phyloP scores from a whole-genome alignment of 1,139 yeast species.

The Nakaseomyces kungkrabaensis region DNA sequence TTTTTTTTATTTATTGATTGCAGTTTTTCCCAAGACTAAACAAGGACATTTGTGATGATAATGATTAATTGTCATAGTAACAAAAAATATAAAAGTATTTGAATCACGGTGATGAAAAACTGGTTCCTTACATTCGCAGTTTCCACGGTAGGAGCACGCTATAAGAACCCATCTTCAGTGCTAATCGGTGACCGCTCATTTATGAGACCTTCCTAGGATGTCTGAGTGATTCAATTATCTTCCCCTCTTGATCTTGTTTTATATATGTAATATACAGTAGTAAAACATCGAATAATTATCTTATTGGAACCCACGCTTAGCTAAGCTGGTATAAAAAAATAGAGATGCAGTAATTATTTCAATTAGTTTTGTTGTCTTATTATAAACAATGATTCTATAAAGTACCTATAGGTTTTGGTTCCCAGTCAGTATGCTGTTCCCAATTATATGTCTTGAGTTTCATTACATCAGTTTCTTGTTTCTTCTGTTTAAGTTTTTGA shows the following conservation, averaged over 20 bases:
- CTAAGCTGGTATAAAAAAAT: too few relatives aligned
- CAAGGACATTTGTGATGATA: too few relatives aligned
- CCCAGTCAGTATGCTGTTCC: slow-evolving; percentile 30
- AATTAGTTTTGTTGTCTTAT: too few relatives aligned
- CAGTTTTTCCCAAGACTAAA: neutral
- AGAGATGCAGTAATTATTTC: too few relatives aligned
- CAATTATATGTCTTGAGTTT: slow-evolving; percentile 5
- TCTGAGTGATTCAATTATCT: slow-evolving; percentile 35
- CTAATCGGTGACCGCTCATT: slow-evolving; percentile 67
- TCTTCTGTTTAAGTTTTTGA: slow-evolving; percentile 6
- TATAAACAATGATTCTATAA: slow-evolving; percentile 7
- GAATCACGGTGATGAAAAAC: slow-evolving; percentile 57
- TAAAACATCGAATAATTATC: too few relatives aligned
- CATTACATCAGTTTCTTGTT: slow-evolving; percentile 1
- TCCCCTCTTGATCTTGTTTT: too few relatives aligned
- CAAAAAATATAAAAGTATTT: neutral
- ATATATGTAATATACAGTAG: too few relatives aligned
- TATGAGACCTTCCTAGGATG: slow-evolving; percentile 51
- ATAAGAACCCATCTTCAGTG: slow-evolving; percentile 71
- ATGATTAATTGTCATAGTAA: too few relatives aligned
- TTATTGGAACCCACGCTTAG: too few relatives aligned
- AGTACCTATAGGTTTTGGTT: slow-evolving; percentile 40
- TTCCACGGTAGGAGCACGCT: slow-evolving; percentile 84
- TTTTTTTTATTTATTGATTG: neutral
- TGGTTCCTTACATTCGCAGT: slow-evolving; percentile 76